Evolutionary conservation across 2,329 filamentous ascomycete genomes (phyloP), one percentile per base, ranked within the genome.

Genomic region (Fusarium sp.): DNA sequence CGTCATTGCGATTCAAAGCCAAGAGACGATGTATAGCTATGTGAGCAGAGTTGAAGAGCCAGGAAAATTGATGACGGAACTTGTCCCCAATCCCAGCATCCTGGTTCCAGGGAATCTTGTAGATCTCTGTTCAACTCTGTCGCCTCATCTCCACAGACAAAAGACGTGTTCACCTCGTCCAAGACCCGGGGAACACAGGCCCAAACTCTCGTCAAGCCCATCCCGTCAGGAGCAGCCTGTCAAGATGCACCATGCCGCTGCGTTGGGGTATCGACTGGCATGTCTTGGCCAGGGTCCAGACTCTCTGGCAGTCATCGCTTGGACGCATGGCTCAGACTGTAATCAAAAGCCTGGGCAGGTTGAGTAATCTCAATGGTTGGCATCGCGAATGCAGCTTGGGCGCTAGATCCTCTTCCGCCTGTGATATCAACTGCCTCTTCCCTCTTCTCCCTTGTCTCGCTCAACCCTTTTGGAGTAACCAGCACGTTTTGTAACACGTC

Each of bases 401-500:
- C 13, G 39, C 39, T 16, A 41, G 7, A 16, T 16, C 39, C 7
- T 53, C 5, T 27, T 27, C 18, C 31, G 34, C 6, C 18, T 40
- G 16, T 27, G 16, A 13, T 34, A 12, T 12, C 31, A 34, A 9
- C 31, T 34, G 31, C 16, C 16, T 56, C 50, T 69, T 52, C 28
- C n/a, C 50, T 65, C 51, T 39, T 65, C 16, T 52, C 64, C 34
- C 62, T 44, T 47, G 30, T 12, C 18, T 23, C 44, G 46, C 11
- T n/a, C 15, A 39, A 9, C 54, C 15, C 37, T n/a, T 40, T 40
- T 40, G 8, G 13, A 40, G 37, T 40, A 46, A 15, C 43, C 43
- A 46, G 11, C 43, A 30, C 43, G 18, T 28, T 12, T 47, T 47
- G 40, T 31, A 68, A 66, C 60, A 41, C 68, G 46, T 68, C 66